phyloP scores from a whole-genome alignment of 371 early-diverging fungal genomes.

The Actinomortierella wolfii region DNA sequence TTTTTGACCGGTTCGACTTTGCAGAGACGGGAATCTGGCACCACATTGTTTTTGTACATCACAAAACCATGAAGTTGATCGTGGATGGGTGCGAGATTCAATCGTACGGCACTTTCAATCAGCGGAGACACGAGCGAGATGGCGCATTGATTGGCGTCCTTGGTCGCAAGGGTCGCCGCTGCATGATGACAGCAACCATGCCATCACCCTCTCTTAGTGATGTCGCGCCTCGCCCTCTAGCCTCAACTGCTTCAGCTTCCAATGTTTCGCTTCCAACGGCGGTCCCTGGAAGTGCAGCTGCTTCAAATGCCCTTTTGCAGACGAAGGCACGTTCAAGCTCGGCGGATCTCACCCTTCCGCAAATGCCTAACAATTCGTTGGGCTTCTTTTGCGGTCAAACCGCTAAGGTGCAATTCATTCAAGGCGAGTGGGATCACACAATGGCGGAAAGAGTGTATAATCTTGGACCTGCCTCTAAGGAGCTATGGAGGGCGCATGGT shows the following conservation, averaged over 20 bases:
- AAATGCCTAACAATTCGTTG: constrained; percentile 2
- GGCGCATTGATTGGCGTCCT: constrained; percentile 40
- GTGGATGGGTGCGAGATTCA: constrained; percentile 49
- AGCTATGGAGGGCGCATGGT: constrained; percentile 37
- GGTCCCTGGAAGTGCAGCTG: too few relatives aligned
- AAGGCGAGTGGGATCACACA: constrained; percentile 48
- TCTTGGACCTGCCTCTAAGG: constrained; percentile 44
- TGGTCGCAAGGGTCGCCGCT: constrained; percentile 38
- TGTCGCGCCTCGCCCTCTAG: background rate
- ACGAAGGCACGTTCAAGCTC: too few relatives aligned
- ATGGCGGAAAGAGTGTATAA: constrained; percentile 46
- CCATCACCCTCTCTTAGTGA: background rate
- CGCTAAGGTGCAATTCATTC: constrained; percentile 45
- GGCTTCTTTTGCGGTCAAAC: constrained; percentile 50
- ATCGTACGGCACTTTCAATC: constrained; percentile 50
- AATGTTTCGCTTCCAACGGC: background rate
- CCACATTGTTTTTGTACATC: constrained; percentile 49
- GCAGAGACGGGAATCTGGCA: constrained; percentile 49
- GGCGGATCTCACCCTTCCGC: too few relatives aligned
- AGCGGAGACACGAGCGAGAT: constrained; percentile 43
- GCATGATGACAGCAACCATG: constrained; percentile 10
- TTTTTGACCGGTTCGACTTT: constrained; percentile 51
- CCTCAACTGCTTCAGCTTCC: constrained; percentile 5
- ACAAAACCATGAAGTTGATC: constrained; percentile 47
- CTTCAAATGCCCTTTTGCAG: too few relatives aligned